Base-by-base conservation (phyloP, 805 yeast species). In the Saccharomycopsis guyanensis region DNA sequence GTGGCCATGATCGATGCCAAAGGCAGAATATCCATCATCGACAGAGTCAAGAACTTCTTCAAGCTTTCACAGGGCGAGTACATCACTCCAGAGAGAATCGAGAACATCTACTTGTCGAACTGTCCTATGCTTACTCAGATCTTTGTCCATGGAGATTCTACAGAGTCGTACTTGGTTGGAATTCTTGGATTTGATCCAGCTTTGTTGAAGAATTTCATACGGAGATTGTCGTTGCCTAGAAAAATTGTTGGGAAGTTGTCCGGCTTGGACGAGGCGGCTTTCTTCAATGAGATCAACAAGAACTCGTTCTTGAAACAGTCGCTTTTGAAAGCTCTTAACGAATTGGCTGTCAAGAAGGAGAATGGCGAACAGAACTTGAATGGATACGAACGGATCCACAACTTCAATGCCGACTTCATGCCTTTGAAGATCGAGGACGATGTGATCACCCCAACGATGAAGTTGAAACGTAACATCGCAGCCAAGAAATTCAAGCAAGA, bases 61-160 rank as follows among this genome's bases (percentile, higher is more conserved):
- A 75, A 75, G 64, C 62, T 72, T 39, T 64, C 73, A 2, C 76
- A 71, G 56, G 76, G 76, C 38, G 76, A 71, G 61, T 80, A 78
- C 57, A 71, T 80, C 36, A 74, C 82, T 3, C 85, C 85, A n/a
- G 86, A 80, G 57, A 73, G 70, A 59, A 72, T 80, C 52, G 86
- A 80, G 56, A 76, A 75, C 56, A 62, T 63, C 16, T 78, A 79
- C 57, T 60, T 75, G 33, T 62, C 77, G 1, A 58, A 60, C 8
- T 64, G 67, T 52, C 65, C 75, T 3, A 50, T 63, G 34, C 52
- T 71, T 23, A 55, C 69, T 4, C 83, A 78, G 59, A 56, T 72
- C 25, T 77, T 66, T 51, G 72, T 72, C 7, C 75, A 77, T 55
- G 86, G 86, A 18, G 77, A 76, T 55, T 72, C 82, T 1, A 55